Base-by-base conservation (phyloP, 2,329 filamentous ascomycete genomes). In the Aspergillus ustus region DNA sequence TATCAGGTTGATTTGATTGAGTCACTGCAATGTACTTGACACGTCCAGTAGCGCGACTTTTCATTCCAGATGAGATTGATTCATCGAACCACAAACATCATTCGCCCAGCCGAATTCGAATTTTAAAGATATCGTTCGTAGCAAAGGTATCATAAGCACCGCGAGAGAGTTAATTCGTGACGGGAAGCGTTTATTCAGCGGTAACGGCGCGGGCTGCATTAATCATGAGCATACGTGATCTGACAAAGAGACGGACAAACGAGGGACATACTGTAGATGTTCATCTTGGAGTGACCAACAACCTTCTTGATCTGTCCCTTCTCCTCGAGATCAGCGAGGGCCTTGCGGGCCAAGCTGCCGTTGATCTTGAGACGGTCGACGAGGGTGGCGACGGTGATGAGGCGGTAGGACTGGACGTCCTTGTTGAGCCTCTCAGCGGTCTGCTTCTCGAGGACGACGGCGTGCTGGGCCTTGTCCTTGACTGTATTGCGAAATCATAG, bases 391-490 rank as follows among this genome's bases (percentile, higher is more conserved):
- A 98, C 91, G 80, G 95, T 98, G 85, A 99, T 93, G 82, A 99
- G 93, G 80, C 95, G 93, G 91, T 98, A 99, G 70, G 95, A 97
- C 85, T 98, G 95, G 77, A 99, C 96, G 89, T 99, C 95, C 88
- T 99, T 99, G 88, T 97, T 91, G 83, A 99, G 93, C 88, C 96
- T 97, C 85, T 99, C 95, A 73, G 91, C 91, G 80, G 91, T 97
- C 84, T 86, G 80, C 90, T 99, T 99, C 88, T 99, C 95, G 85
- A 99, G 92, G 80, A 98, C 87, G 84, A 99, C 95, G 83, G 80
- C 92, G 89, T 99, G 95, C 83, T 98, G 91, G 84, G 95, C 94
- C 93, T 99, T 99, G 89, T 99, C 95, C 95, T 99, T 99, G 87
- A 99, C 95, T 93, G 82, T 86, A 69, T 25, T 63, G 67, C 66